phyloP scores from a whole-genome alignment of 2,329 filamentous ascomycete species.

The Boeremia exigua region DNA sequence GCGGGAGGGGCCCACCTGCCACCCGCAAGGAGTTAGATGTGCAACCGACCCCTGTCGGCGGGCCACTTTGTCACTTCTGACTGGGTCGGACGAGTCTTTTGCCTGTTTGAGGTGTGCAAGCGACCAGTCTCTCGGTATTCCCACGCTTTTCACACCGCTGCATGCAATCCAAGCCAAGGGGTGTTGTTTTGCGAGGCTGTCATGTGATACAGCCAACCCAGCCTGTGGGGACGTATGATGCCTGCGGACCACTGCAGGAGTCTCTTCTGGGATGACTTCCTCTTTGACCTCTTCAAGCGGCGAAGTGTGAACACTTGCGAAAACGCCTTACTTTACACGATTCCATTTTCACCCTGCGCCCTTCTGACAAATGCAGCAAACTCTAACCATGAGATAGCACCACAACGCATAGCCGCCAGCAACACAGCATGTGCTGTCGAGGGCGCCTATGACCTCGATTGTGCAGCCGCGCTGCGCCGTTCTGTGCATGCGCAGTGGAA shows the following conservation, averaged over 20 bases:
- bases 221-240: conserved; percentile 12
- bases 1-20: conserved; percentile 22
- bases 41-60: conserved; percentile 16
- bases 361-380: conserved; percentile 1
- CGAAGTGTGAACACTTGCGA: conserved; percentile 7
- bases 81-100: conserved; percentile 22
- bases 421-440: conserved; percentile 4
- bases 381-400: neutral
- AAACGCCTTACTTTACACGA: conserved; percentile 10
- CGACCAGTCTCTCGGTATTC: conserved; percentile 25
- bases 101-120: conserved; percentile 8
- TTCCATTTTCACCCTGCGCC: neutral
- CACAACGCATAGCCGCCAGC: conserved; percentile 2
- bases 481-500: conserved; percentile 5
- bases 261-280: neutral
- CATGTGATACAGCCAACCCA: conserved; percentile 24
- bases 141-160: conserved; percentile 31
- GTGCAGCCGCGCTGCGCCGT: conserved; percentile 6
- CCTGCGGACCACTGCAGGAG: conserved; percentile 8
- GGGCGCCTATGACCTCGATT: neutral
- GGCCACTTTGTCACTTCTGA: conserved; percentile 20
- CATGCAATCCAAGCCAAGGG: conserved; percentile 19
- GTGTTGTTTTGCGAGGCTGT: conserved; percentile 19
- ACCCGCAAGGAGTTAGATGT: conserved; percentile 22
- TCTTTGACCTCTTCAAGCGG: conserved; percentile 2